Base-by-base conservation (phyloP, 495 filamentous ascomycete species). In the Terfezia boudieri region DNA sequence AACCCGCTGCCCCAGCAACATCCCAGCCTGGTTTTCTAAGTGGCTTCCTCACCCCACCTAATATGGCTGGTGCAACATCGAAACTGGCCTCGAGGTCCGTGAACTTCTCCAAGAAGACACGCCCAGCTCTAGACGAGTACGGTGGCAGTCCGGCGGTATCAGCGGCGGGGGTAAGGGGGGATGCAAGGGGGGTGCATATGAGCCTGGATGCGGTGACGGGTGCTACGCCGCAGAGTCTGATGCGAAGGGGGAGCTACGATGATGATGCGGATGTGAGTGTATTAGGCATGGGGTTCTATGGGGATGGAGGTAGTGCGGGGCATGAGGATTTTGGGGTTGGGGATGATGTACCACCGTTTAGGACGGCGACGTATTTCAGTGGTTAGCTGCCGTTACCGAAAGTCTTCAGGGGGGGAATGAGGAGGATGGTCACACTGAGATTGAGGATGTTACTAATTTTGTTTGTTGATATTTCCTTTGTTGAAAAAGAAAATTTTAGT, bases 211-310 rank as follows among this genome's bases (percentile, higher is more conserved):
- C 56, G 10, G 53, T 56, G 22, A 55, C 12, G 48, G 38, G n/a
- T 26, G 46, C 10, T 23, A 54, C 12, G 53, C 53, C 43, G 53
- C 53, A 20, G 53, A 59, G 35, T 35, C 58, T 16, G 61, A 59
- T 36, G 55, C 46, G 36, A 51, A 52, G 55, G 55, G 55, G 7
- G 41, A 56, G 53, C 49, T 64, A 64, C 53, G 61, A 61, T 59
- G 58, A 52, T 11, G 61, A 64, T 50, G 61, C 61, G n/a, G 61
- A 63, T 41, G 36, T 61, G 49, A 64, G 58, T 52, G 43, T 63
- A 20, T 9, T 60, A 43, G 58, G 58, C 50, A 53, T 53, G n/a
- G 54, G 56, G 48, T 63, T 59, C 46, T 63, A 55, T 43, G 58
- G 51, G 36, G 61, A 60, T n/a, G 61, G 60, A 22, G 56, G 63